Evolutionary conservation across 2,329 filamentous ascomycete species (phyloP).

Genomic region (Cadophora malorum): DNA sequence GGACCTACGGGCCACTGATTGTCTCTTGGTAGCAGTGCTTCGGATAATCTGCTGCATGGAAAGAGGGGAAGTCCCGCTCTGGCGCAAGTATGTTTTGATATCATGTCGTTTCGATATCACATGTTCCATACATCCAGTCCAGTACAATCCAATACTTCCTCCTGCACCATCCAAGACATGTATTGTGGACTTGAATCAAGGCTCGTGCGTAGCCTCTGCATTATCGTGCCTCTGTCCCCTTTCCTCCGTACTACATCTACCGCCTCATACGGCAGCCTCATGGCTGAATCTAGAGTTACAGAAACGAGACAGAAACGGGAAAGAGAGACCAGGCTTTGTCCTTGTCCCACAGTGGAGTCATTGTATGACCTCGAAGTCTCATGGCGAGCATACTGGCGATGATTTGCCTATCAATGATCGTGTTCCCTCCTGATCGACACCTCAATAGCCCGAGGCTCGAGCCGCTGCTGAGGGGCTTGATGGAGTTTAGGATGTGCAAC

Average conservation of each 20-base stretch:
- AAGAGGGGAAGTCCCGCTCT: background rate
- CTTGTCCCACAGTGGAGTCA: slow-evolving; percentile 4
- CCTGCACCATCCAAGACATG: background rate
- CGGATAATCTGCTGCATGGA: background rate
- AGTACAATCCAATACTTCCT: background rate
- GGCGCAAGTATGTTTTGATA: background rate
- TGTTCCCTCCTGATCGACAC: background rate
- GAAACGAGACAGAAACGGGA: background rate
- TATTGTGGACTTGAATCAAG: background rate
- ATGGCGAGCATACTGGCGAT: background rate
- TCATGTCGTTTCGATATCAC: background rate
- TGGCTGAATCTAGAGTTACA: background rate
- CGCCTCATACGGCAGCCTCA: background rate
- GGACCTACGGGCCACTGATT: background rate
- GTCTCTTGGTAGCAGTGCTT: background rate
- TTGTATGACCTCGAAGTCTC: background rate
- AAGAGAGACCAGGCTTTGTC: background rate
- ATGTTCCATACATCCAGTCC: background rate
- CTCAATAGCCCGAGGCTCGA: background rate
- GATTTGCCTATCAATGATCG: background rate
- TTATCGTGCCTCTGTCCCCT: slow-evolving; percentile 8
- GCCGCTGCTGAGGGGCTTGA: background rate
- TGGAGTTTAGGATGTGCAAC: background rate
- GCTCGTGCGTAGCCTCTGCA: background rate
- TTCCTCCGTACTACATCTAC: background rate